A percentile compares a stretch with the other conserved stretches of the same genome.
Conservation (phyloP, 2,329 filamentous ascomycete species). For the Colletotrichum australisinense region DNA sequence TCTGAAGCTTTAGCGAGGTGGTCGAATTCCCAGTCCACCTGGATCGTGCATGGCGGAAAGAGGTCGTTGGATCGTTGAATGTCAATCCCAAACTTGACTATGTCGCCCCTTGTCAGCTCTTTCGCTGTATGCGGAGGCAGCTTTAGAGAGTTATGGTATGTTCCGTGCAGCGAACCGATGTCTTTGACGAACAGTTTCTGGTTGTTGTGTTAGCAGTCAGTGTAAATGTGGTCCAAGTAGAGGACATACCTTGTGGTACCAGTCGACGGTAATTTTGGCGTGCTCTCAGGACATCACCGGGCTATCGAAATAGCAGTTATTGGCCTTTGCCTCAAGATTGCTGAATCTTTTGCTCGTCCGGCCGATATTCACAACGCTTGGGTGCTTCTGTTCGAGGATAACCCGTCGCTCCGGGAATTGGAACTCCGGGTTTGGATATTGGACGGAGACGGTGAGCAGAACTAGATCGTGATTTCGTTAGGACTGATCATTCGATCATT, state of each 20-base stretch:
- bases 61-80: conserved; percentile 47
- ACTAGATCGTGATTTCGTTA: conserved; percentile 40
- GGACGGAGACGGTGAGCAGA: conserved; percentile 43
- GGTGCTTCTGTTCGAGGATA: conserved; percentile 41
- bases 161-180: conserved; percentile 64
- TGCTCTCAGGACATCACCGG: conserved; percentile 79
- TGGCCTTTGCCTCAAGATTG: conserved; percentile 44
- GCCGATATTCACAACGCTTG: conserved; percentile 49
- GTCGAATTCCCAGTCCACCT: conserved; percentile 46
- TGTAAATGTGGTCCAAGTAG: too few relatives aligned
- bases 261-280: conserved; percentile 63
- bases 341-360: conserved; percentile 56
- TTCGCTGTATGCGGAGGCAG: conserved; percentile 37
- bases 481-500: too few relatives aligned
- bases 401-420: conserved; percentile 37
- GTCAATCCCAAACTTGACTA: conserved; percentile 48
- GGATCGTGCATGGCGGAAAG: conserved; percentile 53
- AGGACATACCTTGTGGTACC: conserved; percentile 56
- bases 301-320: conserved; percentile 77
- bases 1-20: not conserved
- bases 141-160: conserved; percentile 53
- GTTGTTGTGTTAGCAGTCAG: not conserved
- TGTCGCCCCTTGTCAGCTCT: conserved; percentile 43
- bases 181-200: conserved; percentile 61
- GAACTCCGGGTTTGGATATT: conserved; percentile 38